Evolutionary conservation across 345 rosid genomes (phyloP), one percentile per base, ranked within the genome.

Genomic region (Reutealis trisperma): DNA sequence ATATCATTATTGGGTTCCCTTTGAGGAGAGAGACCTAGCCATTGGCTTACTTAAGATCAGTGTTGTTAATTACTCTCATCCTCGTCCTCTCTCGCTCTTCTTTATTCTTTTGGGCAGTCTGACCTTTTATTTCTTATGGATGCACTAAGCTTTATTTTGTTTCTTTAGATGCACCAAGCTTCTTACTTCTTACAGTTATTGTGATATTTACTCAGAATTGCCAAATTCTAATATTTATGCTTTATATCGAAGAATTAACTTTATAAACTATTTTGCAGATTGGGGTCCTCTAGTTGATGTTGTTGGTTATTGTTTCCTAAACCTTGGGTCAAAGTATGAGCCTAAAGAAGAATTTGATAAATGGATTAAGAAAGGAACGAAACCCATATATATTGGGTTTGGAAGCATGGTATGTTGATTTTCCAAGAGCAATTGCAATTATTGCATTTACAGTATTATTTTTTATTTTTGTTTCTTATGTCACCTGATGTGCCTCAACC

Each of bases 221-320:
- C 25, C 25, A 70, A 66, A 21, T 67, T 61, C 65, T 49, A 72
- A 74, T 41, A 25, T 55, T 70, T 66, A 8, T 62, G 34, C 44
- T 42, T 75, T 73, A 44, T 21, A 57, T 69, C 37, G 22, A 51
- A 59, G 64, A n/a, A 37, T 71, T 76, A 13, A 85, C 51, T 75
- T 57, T 18, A 24, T 73, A 44, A 71, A 37, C 64, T 68, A 61
- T 75, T 80, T 42, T 91, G 85, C 93, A 96, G 99, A 96, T 76
- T 96, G 99, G 99, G 97, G 94, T 11, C 86, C 94, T 47, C 81
- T 85, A 71, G 98, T 96, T 67, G 98, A 93, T 87, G 99, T 96
- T 77, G 97, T 93, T 79, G 99, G 99, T 66, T 93, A 90, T 84
- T 96, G 97, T 81, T 96, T 96, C 84, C 80, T 96, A 78, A 93